Evolutionary conservation across 768 basidiomycete genomes (phyloP), one percentile per base, ranked within the genome.

Genomic region (Rhizopogon vesiculosus): DNA sequence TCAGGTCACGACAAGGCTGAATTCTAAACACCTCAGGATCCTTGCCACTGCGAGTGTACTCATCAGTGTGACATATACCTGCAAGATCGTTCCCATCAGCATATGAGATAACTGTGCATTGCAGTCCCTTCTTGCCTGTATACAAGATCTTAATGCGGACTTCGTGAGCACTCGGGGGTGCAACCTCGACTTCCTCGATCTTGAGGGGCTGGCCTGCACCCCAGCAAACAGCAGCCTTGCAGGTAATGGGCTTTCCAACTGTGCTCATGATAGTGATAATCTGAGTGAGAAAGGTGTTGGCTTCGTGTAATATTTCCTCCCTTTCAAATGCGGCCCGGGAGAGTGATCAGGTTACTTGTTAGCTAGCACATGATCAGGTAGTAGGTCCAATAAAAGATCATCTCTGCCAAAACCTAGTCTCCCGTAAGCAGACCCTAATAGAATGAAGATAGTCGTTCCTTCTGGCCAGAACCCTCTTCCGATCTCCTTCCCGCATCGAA

Each of bases 61-160:
- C 94, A 66, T 98, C 95, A 66, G 96, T 98, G 72, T 98, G 95
- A 74, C 97, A 99, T 69, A 99, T 89, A 58, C 89, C 89, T 90
- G 56, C 29, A 41, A 44, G 29, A 43, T 51, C 45, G 40, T 42
- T 49, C 28, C 42, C 41, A 62, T 59, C 42, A 59, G 53, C 7
- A 35, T 12, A 43, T 33, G 42, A 51, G 55, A 40, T 52, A 54
- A 62, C 51, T 40, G 45, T 55, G 46, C 22, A 49, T 35, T 10
- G 25, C 25, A 25, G 25, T 49, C 22, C 25, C 39, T 15, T 33
- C 35, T 59, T 65, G 83, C 95, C 97, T 45, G 93, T 97, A 77
- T 93, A 83, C 25, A 96, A 79, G 62, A 99, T 93, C 64, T 86
- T 82, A 69, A 99, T 92, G 57, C 97, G 79, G 65, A 99, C 97